Percentiles rank a stretch among this genome's conserved stretches.
These are phyloP conservation scores for Pseudocercospora pini-densiflorae DNA, from an alignment of 2,329 filamentous ascomycete species.

Conservation along the genomic window DNA sequence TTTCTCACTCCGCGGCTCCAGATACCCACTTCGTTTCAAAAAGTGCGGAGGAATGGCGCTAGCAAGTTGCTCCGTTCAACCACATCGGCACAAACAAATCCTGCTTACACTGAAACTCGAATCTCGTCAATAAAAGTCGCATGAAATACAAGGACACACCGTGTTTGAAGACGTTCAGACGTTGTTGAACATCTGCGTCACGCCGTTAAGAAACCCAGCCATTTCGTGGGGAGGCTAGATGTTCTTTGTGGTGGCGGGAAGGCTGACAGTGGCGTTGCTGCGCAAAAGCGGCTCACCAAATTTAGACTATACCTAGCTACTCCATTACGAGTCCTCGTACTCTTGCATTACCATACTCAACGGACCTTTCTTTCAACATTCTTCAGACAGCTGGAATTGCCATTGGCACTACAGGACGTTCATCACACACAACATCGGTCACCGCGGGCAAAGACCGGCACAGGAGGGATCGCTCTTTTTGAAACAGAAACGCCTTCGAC, in stretches of 20 bases:
- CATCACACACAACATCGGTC: neutral
- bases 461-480: neutral
- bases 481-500: conserved; percentile 3
- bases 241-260: conserved; percentile 2
- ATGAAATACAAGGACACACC: neutral
- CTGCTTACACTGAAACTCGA: neutral
- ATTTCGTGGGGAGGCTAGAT: neutral
- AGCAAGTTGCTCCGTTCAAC: neutral
- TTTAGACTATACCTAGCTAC: conserved; percentile 5
- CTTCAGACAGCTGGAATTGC: neutral
- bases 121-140: neutral
- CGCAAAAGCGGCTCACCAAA: neutral
- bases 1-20: neutral
- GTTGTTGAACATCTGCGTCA: neutral
- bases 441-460: neutral
- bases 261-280: conserved; percentile 1
- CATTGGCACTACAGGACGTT: neutral
- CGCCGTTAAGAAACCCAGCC: neutral
- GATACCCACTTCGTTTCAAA: neutral
- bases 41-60: neutral
- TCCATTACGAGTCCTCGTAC: conserved; percentile 4
- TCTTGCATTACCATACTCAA: neutral
- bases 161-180: neutral
- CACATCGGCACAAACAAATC: neutral
- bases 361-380: neutral